Conservation (phyloP, 805 yeast species). For the Wickerhamomyces subpelliculosus region DNA sequence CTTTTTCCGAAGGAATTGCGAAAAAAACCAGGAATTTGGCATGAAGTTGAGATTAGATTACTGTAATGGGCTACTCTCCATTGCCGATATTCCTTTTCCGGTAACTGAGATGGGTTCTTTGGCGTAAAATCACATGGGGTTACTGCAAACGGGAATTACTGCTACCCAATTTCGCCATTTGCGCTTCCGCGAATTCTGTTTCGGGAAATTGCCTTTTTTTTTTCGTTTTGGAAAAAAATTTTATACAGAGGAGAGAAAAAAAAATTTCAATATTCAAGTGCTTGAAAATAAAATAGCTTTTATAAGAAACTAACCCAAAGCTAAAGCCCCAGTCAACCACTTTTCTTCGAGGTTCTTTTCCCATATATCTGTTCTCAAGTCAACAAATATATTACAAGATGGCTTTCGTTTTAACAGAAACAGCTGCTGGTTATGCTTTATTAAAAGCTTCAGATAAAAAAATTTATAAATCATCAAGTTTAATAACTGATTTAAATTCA, state of each 20-base stretch:
- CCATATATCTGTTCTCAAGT: too few relatives aligned
- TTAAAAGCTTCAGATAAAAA: conserved; percentile 97
- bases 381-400: conserved; percentile 35
- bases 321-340: too few relatives aligned
- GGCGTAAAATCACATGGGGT: neutral
- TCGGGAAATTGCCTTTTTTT: neutral
- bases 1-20: too few relatives aligned
- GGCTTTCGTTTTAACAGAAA: conserved; percentile 93
- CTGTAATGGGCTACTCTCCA: neutral
- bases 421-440: conserved; percentile 98
- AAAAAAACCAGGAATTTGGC: neutral
- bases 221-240: neutral
- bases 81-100: neutral
- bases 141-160: neutral
- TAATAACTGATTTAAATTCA: conserved; percentile 70
- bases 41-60: too few relatives aligned
- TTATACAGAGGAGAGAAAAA: neutral
- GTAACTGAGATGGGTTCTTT: neutral
- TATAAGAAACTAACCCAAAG: neutral
- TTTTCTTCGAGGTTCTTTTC: too few relatives aligned
- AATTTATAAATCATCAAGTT: conserved; percentile 75
- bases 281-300: neutral
- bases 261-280: conserved; percentile 1
- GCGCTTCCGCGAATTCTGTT: neutral
- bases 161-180: neutral